phyloP scores from a whole-genome alignment of 768 basidiomycete genomes.

The Lactifluus hygrophoroides region DNA sequence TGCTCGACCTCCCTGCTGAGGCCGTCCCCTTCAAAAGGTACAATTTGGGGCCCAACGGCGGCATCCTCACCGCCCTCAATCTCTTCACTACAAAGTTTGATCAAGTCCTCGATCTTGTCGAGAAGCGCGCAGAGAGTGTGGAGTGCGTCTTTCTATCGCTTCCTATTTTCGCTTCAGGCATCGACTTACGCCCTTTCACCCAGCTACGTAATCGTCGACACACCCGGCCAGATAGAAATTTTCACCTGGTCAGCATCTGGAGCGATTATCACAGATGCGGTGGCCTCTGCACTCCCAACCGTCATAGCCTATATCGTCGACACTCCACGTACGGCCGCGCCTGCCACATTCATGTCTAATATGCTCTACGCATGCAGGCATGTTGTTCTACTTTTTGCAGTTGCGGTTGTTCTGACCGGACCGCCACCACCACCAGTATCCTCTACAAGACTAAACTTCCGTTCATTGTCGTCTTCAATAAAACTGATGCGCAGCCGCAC shows the following conservation, averaged over 20 bases:
- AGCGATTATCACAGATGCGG: constrained; percentile 94
- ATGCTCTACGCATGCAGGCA: constrained; percentile 99
- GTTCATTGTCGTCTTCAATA: constrained; percentile 97
- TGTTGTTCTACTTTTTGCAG: constrained; percentile 20
- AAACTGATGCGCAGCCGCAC: constrained; percentile 87
- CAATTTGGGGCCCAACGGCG: constrained; percentile 96
- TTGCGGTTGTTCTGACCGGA: background rate
- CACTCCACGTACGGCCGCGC: constrained; percentile 87
- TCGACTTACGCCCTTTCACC: background rate
- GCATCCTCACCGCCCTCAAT: constrained; percentile 94
- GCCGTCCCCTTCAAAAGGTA: constrained; percentile 47
- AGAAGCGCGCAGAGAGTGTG: constrained; percentile 80
- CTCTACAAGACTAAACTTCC: constrained; percentile 97
- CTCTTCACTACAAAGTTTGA: constrained; percentile 99
- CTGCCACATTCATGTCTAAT: constrained; percentile 99
- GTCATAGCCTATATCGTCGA: constrained; percentile 97
- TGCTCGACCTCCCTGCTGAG: background rate
- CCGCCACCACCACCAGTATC: constrained; percentile 46
- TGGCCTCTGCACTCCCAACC: constrained; percentile 88
- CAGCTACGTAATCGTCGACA: constrained; percentile 93
- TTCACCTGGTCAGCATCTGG: constrained; percentile 99
- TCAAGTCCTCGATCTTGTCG: constrained; percentile 85
- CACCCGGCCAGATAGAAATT: constrained; percentile 98
- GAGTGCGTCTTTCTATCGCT: constrained; percentile 60
- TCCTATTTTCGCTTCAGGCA: background rate